A percentile compares a stretch with the other conserved stretches of the same genome.
These are phyloP conservation scores for Exutisphaerella laricina DNA, from an alignment of 2,329 filamentous ascomycete species.

Conservation along the genomic window DNA sequence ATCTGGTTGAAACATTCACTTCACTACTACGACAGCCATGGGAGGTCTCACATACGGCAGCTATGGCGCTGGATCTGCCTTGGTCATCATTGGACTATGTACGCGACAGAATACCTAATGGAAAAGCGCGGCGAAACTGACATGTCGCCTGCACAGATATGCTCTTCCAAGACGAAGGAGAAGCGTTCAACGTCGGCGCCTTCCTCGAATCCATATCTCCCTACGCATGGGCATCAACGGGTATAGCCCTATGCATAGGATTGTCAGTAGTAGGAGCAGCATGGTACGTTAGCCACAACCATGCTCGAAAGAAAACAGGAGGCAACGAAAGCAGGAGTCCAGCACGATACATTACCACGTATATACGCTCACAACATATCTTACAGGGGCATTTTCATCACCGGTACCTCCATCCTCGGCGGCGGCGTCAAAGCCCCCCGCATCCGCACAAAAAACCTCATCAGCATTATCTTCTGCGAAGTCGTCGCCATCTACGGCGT, in stretches of 20 bases:
- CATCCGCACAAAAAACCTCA: constrained; percentile 98
- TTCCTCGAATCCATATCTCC: constrained; percentile 94
- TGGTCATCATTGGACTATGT: constrained; percentile 37
- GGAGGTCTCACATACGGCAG: constrained; percentile 34
- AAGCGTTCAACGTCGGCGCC: constrained; percentile 92
- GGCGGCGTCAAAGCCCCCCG: constrained; percentile 93
- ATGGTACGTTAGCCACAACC: constrained; percentile 70
- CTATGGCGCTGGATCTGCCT: constrained; percentile 32
- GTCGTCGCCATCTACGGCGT: constrained; percentile 99
- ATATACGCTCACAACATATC: too few species aligned
- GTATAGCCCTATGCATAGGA: constrained; percentile 91
- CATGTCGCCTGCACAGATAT: constrained; percentile 61
- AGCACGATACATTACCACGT: too few species aligned
- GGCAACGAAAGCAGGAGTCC: constrained; percentile 13
- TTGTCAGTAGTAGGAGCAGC: constrained; percentile 94
- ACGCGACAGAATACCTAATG: constrained; percentile 14
- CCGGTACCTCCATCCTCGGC: constrained; percentile 93
- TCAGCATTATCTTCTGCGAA: constrained; percentile 99
- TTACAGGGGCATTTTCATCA: constrained; percentile 98
- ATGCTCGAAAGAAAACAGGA: too few species aligned
- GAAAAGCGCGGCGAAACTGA: constrained; percentile 23
- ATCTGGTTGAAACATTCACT: constrained; percentile 12
- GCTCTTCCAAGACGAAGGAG: constrained; percentile 95
- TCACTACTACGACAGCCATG: constrained; percentile 23
- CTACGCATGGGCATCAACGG: constrained; percentile 85